Conservation (phyloP, 2,329 filamentous ascomycete genomes). For the Botrytis galanthina region DNA sequence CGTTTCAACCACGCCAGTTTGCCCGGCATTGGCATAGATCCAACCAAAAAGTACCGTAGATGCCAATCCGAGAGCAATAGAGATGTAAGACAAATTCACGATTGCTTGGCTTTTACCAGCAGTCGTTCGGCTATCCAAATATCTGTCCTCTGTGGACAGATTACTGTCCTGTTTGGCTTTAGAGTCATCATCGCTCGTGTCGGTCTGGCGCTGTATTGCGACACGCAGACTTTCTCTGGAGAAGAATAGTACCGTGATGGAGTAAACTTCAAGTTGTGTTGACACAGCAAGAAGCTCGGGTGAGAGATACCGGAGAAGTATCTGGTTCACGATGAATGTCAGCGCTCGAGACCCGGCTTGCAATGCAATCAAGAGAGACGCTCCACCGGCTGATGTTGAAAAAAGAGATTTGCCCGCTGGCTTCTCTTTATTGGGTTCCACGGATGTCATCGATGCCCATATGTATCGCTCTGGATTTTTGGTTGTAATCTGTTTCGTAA, state of each 20-base stretch:
- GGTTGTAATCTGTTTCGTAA: neutral
- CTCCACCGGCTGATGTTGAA: slow-evolving; percentile 32
- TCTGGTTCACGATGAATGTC: slow-evolving; percentile 89
- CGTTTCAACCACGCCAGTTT: slow-evolving; percentile 51
- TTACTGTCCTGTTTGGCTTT: slow-evolving; percentile 4
- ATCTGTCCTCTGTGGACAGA: neutral
- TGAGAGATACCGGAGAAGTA: slow-evolving; percentile 83
- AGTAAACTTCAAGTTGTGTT: slow-evolving; percentile 89
- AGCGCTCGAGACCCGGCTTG: slow-evolving; percentile 84
- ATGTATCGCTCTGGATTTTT: neutral
- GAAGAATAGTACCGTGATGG: slow-evolving; percentile 91
- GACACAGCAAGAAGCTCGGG: slow-evolving; percentile 81
- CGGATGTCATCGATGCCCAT: slow-evolving; percentile 1
- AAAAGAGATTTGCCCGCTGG: slow-evolving; percentile 9
- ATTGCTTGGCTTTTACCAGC: slow-evolving; percentile 64
- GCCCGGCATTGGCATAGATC: slow-evolving; percentile 58
- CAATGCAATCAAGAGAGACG: slow-evolving; percentile 66
- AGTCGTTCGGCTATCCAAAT: slow-evolving; percentile 25
- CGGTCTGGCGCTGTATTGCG: slow-evolving; percentile 78
- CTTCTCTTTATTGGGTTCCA: neutral
- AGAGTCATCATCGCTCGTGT: slow-evolving; percentile 29
- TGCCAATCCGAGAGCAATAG: slow-evolving; percentile 64
- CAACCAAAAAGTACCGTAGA: slow-evolving; percentile 63
- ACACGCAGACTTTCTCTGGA: slow-evolving; percentile 86
- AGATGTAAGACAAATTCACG: slow-evolving; percentile 84